These are phyloP conservation scores for Colletotrichum zoysiae DNA, from an alignment of 2,329 filamentous ascomycete genomes.

Conservation along the genomic window DNA sequence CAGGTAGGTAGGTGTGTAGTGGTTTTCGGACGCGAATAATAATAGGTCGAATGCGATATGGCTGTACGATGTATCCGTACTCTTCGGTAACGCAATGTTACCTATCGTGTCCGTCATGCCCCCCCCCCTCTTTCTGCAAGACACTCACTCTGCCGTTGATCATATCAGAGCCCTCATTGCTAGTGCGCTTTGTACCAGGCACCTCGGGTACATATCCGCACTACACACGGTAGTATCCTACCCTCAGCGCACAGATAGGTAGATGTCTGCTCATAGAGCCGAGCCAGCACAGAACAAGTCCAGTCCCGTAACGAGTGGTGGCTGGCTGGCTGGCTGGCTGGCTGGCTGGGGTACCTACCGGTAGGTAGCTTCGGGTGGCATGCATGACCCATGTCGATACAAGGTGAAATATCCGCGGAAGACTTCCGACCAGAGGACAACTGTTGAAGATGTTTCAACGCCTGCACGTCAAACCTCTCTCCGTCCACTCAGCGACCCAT, in stretches of 20 bases:
- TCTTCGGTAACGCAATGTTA: conserved; percentile 13
- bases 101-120: conserved; percentile 1
- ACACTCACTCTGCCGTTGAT: conserved; percentile 7
- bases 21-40: conserved; percentile 9
- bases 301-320: not conserved
- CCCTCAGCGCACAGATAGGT: conserved; percentile 3
- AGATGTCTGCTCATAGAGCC: not conserved
- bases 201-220: no score
- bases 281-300: conserved; percentile 5
- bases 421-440: conserved; percentile 19
- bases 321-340: not conserved
- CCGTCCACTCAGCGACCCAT: conserved; percentile 24
- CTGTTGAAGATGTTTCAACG: conserved; percentile 36
- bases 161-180: conserved; percentile 12
- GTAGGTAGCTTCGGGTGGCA: not conserved
- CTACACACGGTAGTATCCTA: not conserved
- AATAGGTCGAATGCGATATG: conserved; percentile 23
- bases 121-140: conserved; percentile 11
- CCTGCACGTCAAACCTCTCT: conserved; percentile 24
- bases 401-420: conserved; percentile 19
- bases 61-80: not conserved
- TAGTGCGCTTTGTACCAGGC: conserved; percentile 1
- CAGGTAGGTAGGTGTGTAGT: no score
- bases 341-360: no score
- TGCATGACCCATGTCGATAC: conserved; percentile 23